Evolutionary conservation across 2,329 filamentous ascomycete genomes (phyloP).

Genomic region (Aureobasidium sp.): DNA sequence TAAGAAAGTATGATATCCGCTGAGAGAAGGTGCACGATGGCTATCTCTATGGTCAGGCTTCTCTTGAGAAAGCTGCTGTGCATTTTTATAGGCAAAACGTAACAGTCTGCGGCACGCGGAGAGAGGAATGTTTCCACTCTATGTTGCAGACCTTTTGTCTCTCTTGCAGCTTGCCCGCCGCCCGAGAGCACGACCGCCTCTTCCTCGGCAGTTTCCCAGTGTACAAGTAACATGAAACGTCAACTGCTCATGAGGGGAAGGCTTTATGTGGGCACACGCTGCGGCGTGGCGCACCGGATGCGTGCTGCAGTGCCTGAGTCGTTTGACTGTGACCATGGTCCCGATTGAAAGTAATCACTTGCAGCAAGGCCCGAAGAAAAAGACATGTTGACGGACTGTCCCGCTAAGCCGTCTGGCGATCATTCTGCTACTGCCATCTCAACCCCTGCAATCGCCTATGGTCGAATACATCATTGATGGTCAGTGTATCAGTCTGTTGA

Average conservation of each 20-base stretch:
- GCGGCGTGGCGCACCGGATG: not conserved
- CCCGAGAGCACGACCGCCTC: not conserved
- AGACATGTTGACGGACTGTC: constrained; percentile 9
- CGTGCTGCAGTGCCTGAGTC: not conserved
- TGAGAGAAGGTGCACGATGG: too few relatives aligned
- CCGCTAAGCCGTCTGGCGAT: constrained; percentile 9
- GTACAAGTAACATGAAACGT: constrained; percentile 5
- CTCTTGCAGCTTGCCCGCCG: not conserved
- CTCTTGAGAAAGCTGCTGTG: too few relatives aligned
- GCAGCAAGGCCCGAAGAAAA: constrained; percentile 2
- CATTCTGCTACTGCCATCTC: not conserved
- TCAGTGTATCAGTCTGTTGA: constrained; percentile 12
- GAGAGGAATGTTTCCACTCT: not conserved
- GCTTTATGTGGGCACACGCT: not conserved
- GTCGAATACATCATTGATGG: constrained; percentile 6
- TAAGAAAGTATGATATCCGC: too few relatives aligned
- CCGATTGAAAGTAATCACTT: not conserved
- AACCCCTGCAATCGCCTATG: constrained; percentile 6
- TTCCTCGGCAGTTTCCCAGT: not conserved
- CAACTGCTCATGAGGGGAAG: not conserved
- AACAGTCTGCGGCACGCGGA: too few relatives aligned
- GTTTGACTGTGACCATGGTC: not conserved
- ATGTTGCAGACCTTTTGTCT: not conserved
- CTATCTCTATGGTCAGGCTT: too few relatives aligned
- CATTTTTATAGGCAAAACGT: too few relatives aligned